Evolutionary conservation across 1,139 yeast species (phyloP).

Genomic region (Tardiomyces blankii): DNA sequence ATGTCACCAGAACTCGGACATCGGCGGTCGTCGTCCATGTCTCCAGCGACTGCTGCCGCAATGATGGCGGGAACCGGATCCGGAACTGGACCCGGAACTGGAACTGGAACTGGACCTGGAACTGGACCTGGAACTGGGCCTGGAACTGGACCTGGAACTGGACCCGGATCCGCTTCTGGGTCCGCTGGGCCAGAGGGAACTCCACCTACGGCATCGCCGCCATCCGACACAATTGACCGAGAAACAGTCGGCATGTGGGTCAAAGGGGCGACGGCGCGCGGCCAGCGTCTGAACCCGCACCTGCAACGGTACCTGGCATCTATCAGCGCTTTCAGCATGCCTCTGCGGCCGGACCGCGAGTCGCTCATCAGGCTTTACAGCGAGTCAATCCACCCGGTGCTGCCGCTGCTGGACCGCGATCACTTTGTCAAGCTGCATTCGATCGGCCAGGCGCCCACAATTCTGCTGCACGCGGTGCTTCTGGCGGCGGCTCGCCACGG

Average conservation of each 20-base stretch:
- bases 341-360: slow-evolving; percentile 22
- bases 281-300: slow-evolving; percentile 21
- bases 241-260: slow-evolving; percentile 28
- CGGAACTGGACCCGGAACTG: too few species aligned
- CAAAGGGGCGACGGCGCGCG: slow-evolving; percentile 19
- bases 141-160: too few species aligned
- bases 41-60: too few species aligned
- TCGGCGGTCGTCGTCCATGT: too few species aligned
- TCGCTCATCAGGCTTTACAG: slow-evolving; percentile 28
- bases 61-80: too few species aligned
- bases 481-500: slow-evolving; percentile 31
- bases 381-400: slow-evolving; percentile 26
- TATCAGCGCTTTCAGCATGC: slow-evolving; percentile 31
- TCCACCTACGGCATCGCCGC: too few species aligned
- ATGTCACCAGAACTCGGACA: too few species aligned
- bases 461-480: slow-evolving; percentile 30
- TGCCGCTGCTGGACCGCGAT: slow-evolving; percentile 30
- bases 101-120: too few species aligned
- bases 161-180: too few species aligned
- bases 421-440: slow-evolving; percentile 27
- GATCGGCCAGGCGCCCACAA: slow-evolving; percentile 29
- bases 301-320: slow-evolving; percentile 26
- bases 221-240: background rate
- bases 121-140: too few species aligned
- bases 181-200: too few species aligned